Conservation (phyloP, 441 rosid species). For the Erysimum pusillum region DNA sequence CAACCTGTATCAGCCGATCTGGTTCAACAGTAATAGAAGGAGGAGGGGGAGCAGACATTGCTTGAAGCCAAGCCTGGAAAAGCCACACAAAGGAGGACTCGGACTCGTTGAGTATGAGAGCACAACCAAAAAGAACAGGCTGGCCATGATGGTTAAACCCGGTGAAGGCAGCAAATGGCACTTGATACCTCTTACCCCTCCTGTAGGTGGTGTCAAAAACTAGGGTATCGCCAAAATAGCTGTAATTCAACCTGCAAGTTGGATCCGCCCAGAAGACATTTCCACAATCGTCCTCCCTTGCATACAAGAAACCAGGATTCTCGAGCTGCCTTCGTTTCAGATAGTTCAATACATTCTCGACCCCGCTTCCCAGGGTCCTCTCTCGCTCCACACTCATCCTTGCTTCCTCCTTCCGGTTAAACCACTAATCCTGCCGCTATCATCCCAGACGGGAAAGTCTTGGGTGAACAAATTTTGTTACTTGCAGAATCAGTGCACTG, state of each 20-base stretch:
- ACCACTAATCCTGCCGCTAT: slow-evolving; percentile 16
- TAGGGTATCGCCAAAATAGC: slow-evolving; percentile 70
- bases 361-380: slow-evolving; percentile 55
- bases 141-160: slow-evolving; percentile 83
- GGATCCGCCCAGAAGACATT: slow-evolving; percentile 84
- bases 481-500: slow-evolving; percentile 9
- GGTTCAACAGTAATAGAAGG: slow-evolving; percentile 75
- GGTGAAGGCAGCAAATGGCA: slow-evolving; percentile 77
- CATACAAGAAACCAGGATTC: slow-evolving; percentile 73
- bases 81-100: slow-evolving; percentile 75
- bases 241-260: slow-evolving; percentile 60
- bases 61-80: slow-evolving; percentile 72
- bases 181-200: slow-evolving; percentile 53
- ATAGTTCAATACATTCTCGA: slow-evolving; percentile 60
- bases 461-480: background rate
- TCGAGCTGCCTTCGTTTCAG: slow-evolving; percentile 65
- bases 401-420: slow-evolving; percentile 22
- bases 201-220: slow-evolving; percentile 64
- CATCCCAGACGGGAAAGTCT: background rate
- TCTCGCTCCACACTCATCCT: slow-evolving; percentile 60
- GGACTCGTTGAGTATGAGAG: slow-evolving; percentile 68
- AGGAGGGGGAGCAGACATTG: slow-evolving; percentile 67
- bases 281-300: slow-evolving; percentile 54
- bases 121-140: slow-evolving; percentile 78
- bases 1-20: slow-evolving; percentile 60